These are phyloP conservation scores for Coemansia pectinata DNA, from an alignment of 192 early-diverging fungal species.

Conservation along the genomic window DNA sequence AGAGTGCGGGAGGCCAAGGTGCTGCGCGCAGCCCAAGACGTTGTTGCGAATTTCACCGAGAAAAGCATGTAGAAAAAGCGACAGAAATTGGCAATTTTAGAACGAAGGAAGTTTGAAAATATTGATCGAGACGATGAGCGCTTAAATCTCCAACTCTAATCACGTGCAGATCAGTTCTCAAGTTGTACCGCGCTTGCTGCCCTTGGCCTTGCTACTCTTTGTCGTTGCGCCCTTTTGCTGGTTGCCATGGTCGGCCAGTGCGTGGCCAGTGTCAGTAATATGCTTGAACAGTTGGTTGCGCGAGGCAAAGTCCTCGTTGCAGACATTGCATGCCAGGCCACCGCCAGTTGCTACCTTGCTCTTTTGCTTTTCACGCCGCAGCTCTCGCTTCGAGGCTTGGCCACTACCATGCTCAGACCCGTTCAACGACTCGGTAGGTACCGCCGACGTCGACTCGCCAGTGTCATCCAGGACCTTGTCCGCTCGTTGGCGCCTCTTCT, in stretches of 20 bases:
- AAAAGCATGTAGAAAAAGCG: not conserved
- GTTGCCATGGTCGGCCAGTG: slow-evolving; percentile 52
- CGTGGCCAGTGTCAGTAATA: slow-evolving; percentile 85
- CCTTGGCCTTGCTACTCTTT: not conserved
- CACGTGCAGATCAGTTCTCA: not conserved
- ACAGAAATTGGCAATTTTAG: not conserved
- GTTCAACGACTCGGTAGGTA: slow-evolving; percentile 14
- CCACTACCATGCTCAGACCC: slow-evolving; percentile 22
- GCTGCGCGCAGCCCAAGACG: not conserved
- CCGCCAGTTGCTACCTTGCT: slow-evolving; percentile 53
- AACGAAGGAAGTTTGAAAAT: not conserved
- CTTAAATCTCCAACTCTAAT: not conserved
- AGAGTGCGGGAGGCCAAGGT: not conserved
- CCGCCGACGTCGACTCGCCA: slow-evolving; percentile 20
- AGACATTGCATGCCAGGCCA: slow-evolving; percentile 75
- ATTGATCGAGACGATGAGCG: not conserved
- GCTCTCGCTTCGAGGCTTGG: slow-evolving; percentile 53
- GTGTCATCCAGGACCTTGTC: slow-evolving; percentile 1
- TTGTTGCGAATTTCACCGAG: not conserved
- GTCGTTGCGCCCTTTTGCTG: not conserved
- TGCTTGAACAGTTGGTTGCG: slow-evolving; percentile 89
- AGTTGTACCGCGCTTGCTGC: not conserved
- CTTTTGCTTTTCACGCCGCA: slow-evolving; percentile 62
- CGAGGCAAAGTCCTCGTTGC: slow-evolving; percentile 66
- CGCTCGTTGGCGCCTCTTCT: slow-evolving; percentile 41